These are phyloP conservation scores for Ajuga reptans DNA, from an alignment of 305 asterid genomes.

Conservation along the genomic window DNA sequence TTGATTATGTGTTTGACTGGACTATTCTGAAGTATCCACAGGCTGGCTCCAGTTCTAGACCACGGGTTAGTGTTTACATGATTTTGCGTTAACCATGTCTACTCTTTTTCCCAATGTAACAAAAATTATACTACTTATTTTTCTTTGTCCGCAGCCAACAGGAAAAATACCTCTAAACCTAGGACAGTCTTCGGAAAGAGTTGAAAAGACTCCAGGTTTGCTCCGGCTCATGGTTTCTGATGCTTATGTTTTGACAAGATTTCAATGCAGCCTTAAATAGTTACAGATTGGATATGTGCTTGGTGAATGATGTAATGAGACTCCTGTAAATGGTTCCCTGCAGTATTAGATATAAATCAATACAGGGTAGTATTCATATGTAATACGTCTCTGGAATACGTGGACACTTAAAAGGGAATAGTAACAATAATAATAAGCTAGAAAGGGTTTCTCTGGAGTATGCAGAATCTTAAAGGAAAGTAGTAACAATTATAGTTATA, in stretches of 20 bases:
- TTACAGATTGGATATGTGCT: not conserved
- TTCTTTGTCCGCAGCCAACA: slow-evolving; percentile 38
- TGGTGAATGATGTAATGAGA: not conserved
- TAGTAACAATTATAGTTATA: too few species aligned
- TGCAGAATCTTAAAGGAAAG: too few species aligned
- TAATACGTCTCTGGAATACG: not conserved
- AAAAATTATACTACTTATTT: not conserved
- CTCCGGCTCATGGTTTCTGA: slow-evolving; percentile 14
- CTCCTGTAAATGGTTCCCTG: not conserved
- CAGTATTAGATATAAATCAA: not conserved
- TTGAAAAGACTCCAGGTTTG: slow-evolving; percentile 62
- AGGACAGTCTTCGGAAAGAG: slow-evolving; percentile 53
- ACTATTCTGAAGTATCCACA: slow-evolving; percentile 90
- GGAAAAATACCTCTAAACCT: slow-evolving; percentile 56
- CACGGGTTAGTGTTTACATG: slow-evolving; percentile 39
- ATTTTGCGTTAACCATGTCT: not conserved
- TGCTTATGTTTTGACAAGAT: not conserved
- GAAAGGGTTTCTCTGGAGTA: too few species aligned
- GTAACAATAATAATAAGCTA: too few species aligned
- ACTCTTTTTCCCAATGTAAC: not conserved
- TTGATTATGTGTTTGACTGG: slow-evolving; percentile 96
- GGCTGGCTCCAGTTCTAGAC: slow-evolving; percentile 71
- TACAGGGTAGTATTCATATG: not conserved
- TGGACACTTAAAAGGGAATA: too few species aligned
- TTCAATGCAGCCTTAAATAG: not conserved